phyloP scores from a whole-genome alignment of 345 rosid species.

The Raphanus raphanistrum region DNA sequence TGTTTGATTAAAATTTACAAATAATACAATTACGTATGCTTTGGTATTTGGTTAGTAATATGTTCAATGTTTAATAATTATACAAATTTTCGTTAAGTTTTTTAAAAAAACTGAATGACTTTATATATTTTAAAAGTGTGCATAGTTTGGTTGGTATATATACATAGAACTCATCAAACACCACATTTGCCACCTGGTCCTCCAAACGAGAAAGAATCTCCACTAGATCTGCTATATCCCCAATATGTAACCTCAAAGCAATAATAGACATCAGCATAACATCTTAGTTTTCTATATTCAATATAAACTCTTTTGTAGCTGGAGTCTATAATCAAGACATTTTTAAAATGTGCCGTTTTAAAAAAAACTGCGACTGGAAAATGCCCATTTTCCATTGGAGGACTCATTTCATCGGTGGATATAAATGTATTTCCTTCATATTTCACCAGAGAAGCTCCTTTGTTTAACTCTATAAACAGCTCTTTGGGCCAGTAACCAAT shows the following conservation, averaged over 20 bases:
- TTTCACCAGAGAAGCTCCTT: conserved; percentile 14
- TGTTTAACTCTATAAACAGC: conserved; percentile 5
- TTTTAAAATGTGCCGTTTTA: background rate
- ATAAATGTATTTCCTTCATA: conserved; percentile 17
- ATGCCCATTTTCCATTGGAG: conserved; percentile 28
- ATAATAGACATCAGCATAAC: background rate
- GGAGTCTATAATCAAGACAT: background rate
- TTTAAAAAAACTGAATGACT: background rate
- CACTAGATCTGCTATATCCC: background rate
- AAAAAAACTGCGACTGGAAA: background rate
- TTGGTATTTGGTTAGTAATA: background rate
- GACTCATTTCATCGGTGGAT: conserved; percentile 13
- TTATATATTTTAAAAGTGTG: background rate
- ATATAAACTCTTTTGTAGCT: background rate
- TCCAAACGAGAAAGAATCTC: background rate
- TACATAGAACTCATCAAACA: background rate
- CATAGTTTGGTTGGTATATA: background rate
- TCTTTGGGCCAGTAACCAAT: conserved; percentile 29
- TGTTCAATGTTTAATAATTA: background rate
- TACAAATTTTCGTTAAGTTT: too few species aligned
- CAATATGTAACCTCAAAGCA: conserved; percentile 10
- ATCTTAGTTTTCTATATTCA: background rate
- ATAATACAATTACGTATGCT: background rate
- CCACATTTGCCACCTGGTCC: conserved; percentile 30
- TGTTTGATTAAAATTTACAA: background rate